Evolutionary conservation across 108 stramenopile genomes (phyloP).

Genomic region (Epithemia pelagica): DNA sequence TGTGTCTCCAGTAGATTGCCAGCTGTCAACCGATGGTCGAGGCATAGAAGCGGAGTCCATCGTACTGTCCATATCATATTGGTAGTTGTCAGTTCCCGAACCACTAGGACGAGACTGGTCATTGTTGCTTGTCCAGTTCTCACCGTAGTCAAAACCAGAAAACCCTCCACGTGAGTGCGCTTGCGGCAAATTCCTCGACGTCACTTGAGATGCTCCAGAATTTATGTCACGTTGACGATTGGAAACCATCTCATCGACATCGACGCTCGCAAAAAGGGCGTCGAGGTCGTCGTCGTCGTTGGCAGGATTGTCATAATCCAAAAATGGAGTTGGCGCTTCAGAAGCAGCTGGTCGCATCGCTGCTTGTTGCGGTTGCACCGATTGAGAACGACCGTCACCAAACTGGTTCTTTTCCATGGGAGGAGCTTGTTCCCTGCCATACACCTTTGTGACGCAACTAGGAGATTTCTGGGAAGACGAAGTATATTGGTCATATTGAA

Average conservation of each 20-base stretch:
- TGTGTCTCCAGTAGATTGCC: background rate
- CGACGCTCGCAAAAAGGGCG: slow-evolving; percentile 33
- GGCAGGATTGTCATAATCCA: background rate
- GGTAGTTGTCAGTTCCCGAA: background rate
- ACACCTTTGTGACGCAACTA: slow-evolving; percentile 19
- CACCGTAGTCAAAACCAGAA: background rate
- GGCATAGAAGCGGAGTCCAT: background rate
- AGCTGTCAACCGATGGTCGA: background rate
- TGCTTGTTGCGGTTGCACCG: background rate
- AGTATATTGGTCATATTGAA: slow-evolving; percentile 19
- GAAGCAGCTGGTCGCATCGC: background rate
- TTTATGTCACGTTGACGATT: background rate
- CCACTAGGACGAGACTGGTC: background rate
- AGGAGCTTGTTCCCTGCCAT: slow-evolving; percentile 15
- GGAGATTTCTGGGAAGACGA: slow-evolving; percentile 22
- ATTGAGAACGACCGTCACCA: background rate
- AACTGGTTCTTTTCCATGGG: slow-evolving; percentile 13
- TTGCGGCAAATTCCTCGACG: background rate
- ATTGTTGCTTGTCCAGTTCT: background rate
- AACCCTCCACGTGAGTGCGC: background rate
- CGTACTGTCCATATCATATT: background rate
- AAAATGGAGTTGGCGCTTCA: background rate
- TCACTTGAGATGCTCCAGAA: slow-evolving; percentile 7
- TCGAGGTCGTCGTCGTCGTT: slow-evolving; percentile 27
- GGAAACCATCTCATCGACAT: slow-evolving; percentile 40